Evolutionary conservation across 495 filamentous ascomycete species (phyloP).

Genomic region (Aspergillus funiculosus): DNA sequence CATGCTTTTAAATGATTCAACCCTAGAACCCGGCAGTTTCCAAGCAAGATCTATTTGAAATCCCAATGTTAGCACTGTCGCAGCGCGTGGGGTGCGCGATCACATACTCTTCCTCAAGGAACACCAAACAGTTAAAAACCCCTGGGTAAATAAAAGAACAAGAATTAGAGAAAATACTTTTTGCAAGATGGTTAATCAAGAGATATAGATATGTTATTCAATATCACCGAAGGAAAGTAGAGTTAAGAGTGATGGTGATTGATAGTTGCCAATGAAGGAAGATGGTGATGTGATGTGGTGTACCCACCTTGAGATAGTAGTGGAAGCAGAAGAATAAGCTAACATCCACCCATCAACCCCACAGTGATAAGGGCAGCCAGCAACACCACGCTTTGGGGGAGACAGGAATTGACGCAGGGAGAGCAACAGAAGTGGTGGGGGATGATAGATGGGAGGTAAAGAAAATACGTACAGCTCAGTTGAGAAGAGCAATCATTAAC

Average conservation of each 20-base stretch:
- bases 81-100: neutral
- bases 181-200: neutral
- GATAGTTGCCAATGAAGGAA: neutral
- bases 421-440: neutral
- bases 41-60: slow-evolving; percentile 1
- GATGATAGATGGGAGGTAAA: neutral
- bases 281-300: neutral
- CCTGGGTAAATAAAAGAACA: too few relatives aligned
- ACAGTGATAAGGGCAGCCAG: slow-evolving; percentile 5
- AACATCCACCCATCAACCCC: too few relatives aligned
- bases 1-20: neutral
- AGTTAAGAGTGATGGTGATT: slow-evolving; percentile 4
- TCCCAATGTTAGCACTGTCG: neutral
- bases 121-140: neutral
- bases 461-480: slow-evolving; percentile 7
- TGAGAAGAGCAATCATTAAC: neutral
- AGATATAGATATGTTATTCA: too few relatives aligned
- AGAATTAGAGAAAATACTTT: neutral
- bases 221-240: neutral
- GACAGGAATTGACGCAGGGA: slow-evolving; percentile 2
- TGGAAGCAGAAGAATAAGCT: slow-evolving; percentile 1
- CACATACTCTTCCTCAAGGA: slow-evolving; percentile 2
- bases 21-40: neutral
- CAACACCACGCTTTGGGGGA: neutral
- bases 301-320: slow-evolving; percentile 12